Evolutionary conservation across 1,284 basidiomycete genomes (phyloP).

Genomic region (Coriolopsis trogii): DNA sequence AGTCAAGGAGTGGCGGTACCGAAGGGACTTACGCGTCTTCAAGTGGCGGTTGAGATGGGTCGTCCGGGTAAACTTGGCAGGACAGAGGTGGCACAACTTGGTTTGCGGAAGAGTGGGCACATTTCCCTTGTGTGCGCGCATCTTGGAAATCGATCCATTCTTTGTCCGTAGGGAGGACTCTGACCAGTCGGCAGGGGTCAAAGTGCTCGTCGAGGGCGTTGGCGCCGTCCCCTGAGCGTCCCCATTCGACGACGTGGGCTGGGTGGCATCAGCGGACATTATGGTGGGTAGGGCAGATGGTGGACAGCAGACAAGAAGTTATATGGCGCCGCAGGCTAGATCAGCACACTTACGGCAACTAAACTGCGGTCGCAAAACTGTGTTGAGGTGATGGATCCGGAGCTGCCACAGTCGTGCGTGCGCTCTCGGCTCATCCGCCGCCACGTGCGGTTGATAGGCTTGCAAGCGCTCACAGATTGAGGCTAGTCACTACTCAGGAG

Average conservation of each 20-base stretch:
- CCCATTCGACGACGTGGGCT: background rate
- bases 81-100: conserved; percentile 55
- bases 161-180: conserved; percentile 27
- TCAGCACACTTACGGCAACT: background rate
- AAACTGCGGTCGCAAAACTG: background rate
- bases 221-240: background rate
- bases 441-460: too few relatives aligned
- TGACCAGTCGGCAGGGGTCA: too few relatives aligned
- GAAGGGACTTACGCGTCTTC: conserved; percentile 36
- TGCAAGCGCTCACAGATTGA: too few relatives aligned
- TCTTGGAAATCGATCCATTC: conserved; percentile 32
- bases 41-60: conserved; percentile 61
- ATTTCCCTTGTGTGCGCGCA: conserved; percentile 41
- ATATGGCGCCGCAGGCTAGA: background rate
- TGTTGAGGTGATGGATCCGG: too few relatives aligned
- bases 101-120: conserved; percentile 44
- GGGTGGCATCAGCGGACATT: conserved; percentile 5
- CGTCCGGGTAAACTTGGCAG: conserved; percentile 59
- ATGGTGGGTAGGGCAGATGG: background rate
- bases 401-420: too few relatives aligned
- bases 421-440: too few relatives aligned
- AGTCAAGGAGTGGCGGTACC: conserved; percentile 2
- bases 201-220: conserved; percentile 15
- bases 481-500: too few relatives aligned
- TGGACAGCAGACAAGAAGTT: background rate